Conservation (phyloP, 345 rosid genomes). For the Arabidopsis thaliana region DNA sequence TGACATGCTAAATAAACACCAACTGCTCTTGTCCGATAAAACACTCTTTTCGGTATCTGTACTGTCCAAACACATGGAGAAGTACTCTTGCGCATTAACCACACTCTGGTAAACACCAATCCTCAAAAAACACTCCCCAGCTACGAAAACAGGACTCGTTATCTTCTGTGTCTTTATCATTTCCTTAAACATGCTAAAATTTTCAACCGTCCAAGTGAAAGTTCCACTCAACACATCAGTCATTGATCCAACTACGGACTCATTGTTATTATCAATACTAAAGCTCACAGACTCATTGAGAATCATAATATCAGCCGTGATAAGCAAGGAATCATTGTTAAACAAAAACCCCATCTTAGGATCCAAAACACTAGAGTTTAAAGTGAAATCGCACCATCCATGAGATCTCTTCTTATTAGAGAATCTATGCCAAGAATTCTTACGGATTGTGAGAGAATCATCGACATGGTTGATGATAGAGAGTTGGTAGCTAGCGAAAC, state of each 20-base stretch:
- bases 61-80: constrained; percentile 98
- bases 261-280: constrained; percentile 76
- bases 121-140: constrained; percentile 93
- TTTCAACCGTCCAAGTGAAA: constrained; percentile 96
- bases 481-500: constrained; percentile 95
- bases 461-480: constrained; percentile 77
- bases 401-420: constrained; percentile 96
- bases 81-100: constrained; percentile 76
- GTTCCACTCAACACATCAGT: constrained; percentile 92
- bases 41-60: constrained; percentile 81
- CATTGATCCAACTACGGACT: constrained; percentile 65
- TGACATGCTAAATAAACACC: constrained; percentile 99
- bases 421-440: constrained; percentile 98
- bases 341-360: constrained; percentile 79
- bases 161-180: constrained; percentile 98
- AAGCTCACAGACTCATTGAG: constrained; percentile 86
- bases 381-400: constrained; percentile 99
- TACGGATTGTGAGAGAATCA: constrained; percentile 85
- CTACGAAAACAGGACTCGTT: constrained; percentile 96
- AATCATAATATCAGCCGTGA: constrained; percentile 90
- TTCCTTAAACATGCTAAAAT: constrained; percentile 92
- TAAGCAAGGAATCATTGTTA: constrained; percentile 69
- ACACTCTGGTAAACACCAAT: constrained; percentile 92
- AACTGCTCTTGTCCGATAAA: constrained; percentile 81
- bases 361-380: constrained; percentile 80